phyloP scores from a whole-genome alignment of 176 grass and related monocot species.

The Phragmites australis region DNA sequence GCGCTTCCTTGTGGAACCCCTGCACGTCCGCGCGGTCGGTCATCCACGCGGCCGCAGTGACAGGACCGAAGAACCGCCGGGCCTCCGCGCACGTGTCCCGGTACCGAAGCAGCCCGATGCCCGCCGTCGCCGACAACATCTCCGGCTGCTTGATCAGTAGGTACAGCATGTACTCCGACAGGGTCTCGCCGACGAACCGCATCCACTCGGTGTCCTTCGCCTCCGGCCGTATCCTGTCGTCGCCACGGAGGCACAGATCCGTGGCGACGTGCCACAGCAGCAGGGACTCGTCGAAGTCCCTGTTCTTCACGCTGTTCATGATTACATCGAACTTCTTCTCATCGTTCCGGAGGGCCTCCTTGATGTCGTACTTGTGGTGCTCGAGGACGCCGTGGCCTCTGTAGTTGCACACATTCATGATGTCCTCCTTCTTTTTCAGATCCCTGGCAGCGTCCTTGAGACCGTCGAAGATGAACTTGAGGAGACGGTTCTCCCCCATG shows the following conservation, averaged over 20 bases:
- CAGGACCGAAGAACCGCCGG: constrained; percentile 9
- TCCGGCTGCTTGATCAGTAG: constrained; percentile 50
- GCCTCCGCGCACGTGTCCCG: constrained; percentile 51
- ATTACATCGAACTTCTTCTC: background rate
- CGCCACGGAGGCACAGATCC: constrained; percentile 17
- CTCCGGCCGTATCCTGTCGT: fast-evolving
- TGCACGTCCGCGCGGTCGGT: too few species aligned
- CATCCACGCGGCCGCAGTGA: too few species aligned
- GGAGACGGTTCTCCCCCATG: background rate
- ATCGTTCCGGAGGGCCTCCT: fast-evolving
- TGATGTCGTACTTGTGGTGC: fast-evolving
- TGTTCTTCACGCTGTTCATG: background rate
- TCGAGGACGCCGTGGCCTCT: background rate
- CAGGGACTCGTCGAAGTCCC: constrained; percentile 37
- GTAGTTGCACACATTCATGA: background rate
- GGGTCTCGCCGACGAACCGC: background rate
- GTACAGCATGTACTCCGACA: constrained; percentile 61
- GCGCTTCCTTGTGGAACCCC: background rate
- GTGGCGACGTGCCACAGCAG: constrained; percentile 52
- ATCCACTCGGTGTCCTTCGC: fast-evolving
- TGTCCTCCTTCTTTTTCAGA: fast-evolving
- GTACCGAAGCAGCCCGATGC: constrained; percentile 47
- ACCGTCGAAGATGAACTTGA: background rate
- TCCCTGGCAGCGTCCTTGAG: background rate
- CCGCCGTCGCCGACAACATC: constrained; percentile 40